A percentile compares a stretch with the other conserved stretches of the same genome.
Evolutionary conservation across 352 stramenopile genomes (phyloP).

Genomic region (Vaucheria bursata): DNA sequence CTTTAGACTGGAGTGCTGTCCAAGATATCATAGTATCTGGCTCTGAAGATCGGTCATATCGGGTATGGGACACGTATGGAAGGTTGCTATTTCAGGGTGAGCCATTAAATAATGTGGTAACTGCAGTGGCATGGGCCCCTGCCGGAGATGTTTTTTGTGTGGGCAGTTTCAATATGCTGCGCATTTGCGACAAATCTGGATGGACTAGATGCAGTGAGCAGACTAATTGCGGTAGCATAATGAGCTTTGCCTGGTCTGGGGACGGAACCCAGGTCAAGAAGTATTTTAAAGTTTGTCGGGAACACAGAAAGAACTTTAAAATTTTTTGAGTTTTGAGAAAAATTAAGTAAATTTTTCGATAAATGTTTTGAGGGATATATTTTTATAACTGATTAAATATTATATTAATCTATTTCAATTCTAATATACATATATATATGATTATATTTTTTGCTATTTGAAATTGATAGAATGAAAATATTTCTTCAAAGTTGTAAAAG

Average conservation of each 20-base stretch:
- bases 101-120: conserved; percentile 75
- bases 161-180: conserved; percentile 79
- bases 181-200: conserved; percentile 79
- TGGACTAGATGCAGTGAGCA: conserved; percentile 75
- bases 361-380: too few species aligned
- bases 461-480: too few species aligned
- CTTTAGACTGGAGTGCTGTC: conserved; percentile 82
- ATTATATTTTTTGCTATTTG: too few species aligned
- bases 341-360: too few species aligned
- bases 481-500: too few species aligned
- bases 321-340: too few species aligned
- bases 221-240: conserved; percentile 62
- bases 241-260: conserved; percentile 71
- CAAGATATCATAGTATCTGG: conserved; percentile 79
- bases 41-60: conserved; percentile 80
- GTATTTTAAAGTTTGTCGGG: not conserved
- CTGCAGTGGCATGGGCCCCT: conserved; percentile 75
- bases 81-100: conserved; percentile 76
- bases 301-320: too few species aligned
- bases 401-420: too few species aligned
- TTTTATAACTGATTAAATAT: too few species aligned
- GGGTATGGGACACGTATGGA: conserved; percentile 79
- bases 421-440: too few species aligned
- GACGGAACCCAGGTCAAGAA: conserved; percentile 60
- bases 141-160: conserved; percentile 79